These are phyloP conservation scores for Colletotrichum sp. DNA, from an alignment of 2,329 filamentous ascomycete species.

Conservation along the genomic window DNA sequence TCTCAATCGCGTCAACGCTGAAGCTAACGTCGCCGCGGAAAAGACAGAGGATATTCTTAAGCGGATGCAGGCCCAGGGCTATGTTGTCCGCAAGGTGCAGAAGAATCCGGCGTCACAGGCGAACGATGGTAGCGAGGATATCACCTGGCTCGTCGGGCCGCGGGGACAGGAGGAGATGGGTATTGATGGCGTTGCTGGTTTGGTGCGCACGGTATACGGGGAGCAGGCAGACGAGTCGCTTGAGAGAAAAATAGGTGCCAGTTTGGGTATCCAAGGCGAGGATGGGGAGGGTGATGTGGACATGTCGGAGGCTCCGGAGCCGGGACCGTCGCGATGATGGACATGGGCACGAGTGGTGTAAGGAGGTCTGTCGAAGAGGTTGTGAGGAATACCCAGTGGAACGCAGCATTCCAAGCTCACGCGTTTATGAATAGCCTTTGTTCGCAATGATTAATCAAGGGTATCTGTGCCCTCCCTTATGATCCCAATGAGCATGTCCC, in stretches of 20 bases:
- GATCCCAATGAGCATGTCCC: neutral
- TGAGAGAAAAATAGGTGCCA: constrained; percentile 64
- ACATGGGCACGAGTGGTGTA: constrained; percentile 22
- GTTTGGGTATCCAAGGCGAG: constrained; percentile 54
- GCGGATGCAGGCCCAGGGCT: constrained; percentile 80
- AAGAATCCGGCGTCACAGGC: constrained; percentile 47
- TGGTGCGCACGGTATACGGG: constrained; percentile 68
- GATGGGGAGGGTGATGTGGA: constrained; percentile 25
- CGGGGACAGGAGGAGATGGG: constrained; percentile 87
- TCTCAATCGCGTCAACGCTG: constrained; percentile 75
- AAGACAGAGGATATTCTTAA: constrained; percentile 78
- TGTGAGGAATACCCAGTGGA: neutral
- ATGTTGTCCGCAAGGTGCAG: constrained; percentile 78
- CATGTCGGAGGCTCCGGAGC: constrained; percentile 9
- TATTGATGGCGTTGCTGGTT: constrained; percentile 71
- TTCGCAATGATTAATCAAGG: constrained; percentile 54
- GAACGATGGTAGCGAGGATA: constrained; percentile 71
- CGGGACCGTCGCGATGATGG: constrained; percentile 18
- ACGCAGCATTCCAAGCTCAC: neutral
- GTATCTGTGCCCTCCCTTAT: constrained; percentile 11
- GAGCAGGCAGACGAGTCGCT: constrained; percentile 54
- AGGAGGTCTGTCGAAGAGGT: neutral
- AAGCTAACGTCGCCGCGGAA: constrained; percentile 74
- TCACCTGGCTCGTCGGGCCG: constrained; percentile 85
- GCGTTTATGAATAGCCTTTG: neutral